Evolutionary conservation across 306 rosid genomes (phyloP).

Genomic region (Ormosia emarginata): DNA sequence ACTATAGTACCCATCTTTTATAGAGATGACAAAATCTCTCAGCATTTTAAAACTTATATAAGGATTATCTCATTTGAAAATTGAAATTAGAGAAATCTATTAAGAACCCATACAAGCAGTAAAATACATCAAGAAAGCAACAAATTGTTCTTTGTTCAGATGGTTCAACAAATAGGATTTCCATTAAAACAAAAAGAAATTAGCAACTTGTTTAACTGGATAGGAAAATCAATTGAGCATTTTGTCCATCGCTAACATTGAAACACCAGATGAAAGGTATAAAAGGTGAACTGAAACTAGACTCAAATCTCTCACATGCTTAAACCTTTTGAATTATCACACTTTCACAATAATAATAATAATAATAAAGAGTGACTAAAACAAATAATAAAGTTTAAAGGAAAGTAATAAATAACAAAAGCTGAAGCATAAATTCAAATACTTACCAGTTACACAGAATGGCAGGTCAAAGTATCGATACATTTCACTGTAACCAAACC

Average conservation of each 20-base stretch:
- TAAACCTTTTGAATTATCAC: not conserved
- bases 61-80: no score
- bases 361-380: not conserved
- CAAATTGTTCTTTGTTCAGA: not conserved
- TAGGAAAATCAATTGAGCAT: not conserved
- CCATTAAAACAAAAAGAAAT: not conserved
- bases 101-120: not conserved
- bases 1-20: no score
- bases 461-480: constrained; percentile 82
- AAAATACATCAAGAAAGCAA: not conserved
- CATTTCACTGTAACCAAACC: constrained; percentile 65
- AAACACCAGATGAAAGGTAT: not conserved
- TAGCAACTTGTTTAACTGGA: not conserved
- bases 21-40: no score
- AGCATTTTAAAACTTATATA: no score
- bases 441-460: constrained; percentile 59
- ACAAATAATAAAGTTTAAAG: not conserved
- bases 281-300: not conserved
- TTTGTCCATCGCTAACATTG: not conserved
- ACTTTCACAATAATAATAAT: not conserved
- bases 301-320: not conserved
- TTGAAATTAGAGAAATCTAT: no score
- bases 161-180: not conserved
- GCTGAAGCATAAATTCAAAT: not conserved
- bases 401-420: not conserved